Evolutionary conservation across 2,329 filamentous ascomycete species (phyloP).

Genomic region (Pyrenophora graminea): DNA sequence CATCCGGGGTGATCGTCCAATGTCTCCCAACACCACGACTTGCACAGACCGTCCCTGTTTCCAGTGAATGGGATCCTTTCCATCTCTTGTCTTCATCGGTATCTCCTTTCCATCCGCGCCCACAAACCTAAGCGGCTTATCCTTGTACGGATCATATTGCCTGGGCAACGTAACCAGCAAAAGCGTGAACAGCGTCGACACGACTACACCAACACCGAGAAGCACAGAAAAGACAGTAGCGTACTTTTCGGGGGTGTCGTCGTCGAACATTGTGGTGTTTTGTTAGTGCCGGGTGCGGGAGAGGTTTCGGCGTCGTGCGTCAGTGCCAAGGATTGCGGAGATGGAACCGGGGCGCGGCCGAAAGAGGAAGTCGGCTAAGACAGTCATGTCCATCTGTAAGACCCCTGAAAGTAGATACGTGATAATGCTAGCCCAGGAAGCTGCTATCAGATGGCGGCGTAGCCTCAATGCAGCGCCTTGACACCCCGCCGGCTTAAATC

Average conservation of each 20-base stretch:
- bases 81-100: conserved; percentile 26
- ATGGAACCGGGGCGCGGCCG: conserved; percentile 17
- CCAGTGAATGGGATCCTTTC: conserved; percentile 23
- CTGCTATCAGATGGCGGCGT: conserved; percentile 12
- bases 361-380: conserved; percentile 21
- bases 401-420: conserved; percentile 28
- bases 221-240: conserved; percentile 42
- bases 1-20: conserved; percentile 95
- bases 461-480: conserved; percentile 8
- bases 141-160: conserved; percentile 52
- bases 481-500: conserved; percentile 3
- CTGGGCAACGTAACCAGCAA: conserved; percentile 59
- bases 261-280: conserved; percentile 31
- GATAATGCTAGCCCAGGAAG: conserved; percentile 16
- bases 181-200: conserved; percentile 55
- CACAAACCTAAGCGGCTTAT: conserved; percentile 29
- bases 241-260: conserved; percentile 36
- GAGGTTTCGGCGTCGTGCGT: conserved; percentile 18
- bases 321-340: conserved; percentile 18
- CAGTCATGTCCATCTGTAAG: conserved; percentile 17
- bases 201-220: conserved; percentile 46
- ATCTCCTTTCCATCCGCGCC: conserved; percentile 32
- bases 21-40: conserved; percentile 90
- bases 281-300: conserved; percentile 11
- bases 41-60: conserved; percentile 64